phyloP scores from a whole-genome alignment of 2,329 filamentous ascomycete genomes.

The Ophiostoma ulmi region DNA sequence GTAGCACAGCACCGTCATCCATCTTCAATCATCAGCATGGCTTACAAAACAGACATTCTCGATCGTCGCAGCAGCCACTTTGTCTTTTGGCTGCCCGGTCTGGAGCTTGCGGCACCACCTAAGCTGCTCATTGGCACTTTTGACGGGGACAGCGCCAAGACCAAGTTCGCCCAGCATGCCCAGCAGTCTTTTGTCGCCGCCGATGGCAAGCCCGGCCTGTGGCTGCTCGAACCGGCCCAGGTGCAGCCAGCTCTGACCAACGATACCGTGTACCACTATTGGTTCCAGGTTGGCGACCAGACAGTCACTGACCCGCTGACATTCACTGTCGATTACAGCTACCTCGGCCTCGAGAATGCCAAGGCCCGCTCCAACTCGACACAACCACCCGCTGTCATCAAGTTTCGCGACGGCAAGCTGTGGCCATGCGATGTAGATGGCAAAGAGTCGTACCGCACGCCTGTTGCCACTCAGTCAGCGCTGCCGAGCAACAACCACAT shows the following conservation, averaged over 20 bases:
- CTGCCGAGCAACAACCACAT: conserved; percentile 30
- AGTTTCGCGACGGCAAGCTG: conserved; percentile 25
- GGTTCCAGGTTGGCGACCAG: neutral
- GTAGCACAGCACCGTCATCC: neutral
- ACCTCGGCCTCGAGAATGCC: neutral
- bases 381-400: conserved; percentile 29
- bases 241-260: conserved; percentile 18
- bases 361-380: conserved; percentile 20
- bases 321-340: conserved; percentile 4
- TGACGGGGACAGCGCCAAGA: neutral
- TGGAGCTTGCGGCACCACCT: conserved; percentile 18
- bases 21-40: neutral
- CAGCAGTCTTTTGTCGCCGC: conserved; percentile 37
- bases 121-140: neutral
- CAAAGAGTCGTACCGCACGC: neutral
- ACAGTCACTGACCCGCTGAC: neutral
- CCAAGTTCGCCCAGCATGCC: conserved; percentile 19
- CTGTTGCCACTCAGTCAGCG: neutral
- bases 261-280: neutral
- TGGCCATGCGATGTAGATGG: conserved; percentile 29
- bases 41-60: conserved; percentile 25
- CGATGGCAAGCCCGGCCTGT: conserved; percentile 40
- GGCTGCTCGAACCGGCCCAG: conserved; percentile 37
- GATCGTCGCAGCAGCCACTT: conserved; percentile 25
- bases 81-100: conserved; percentile 29